Evolutionary conservation across 2,329 filamentous ascomycete genomes (phyloP), one percentile per base, ranked within the genome.

Genomic region (Grosmannia penicillata): DNA sequence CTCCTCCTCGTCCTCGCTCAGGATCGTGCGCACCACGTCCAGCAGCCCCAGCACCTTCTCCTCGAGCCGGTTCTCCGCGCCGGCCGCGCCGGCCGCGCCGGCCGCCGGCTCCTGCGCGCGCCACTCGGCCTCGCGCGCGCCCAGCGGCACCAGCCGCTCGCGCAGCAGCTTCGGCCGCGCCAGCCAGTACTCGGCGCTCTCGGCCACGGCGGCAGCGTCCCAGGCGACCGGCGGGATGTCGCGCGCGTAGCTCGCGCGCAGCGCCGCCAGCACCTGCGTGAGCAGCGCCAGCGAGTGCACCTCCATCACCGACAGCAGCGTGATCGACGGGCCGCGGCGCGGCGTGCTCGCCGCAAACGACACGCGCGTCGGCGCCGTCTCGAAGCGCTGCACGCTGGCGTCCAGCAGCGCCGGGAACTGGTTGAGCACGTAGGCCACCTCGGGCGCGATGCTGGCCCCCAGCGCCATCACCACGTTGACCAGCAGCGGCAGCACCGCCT

Each of bases 391-490:
- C 8, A 80, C 70, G 11, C 83, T 83, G 23, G 82, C 74, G 30
- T 63, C 60, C 9, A 98, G 68, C 42, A 96, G 77, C 33, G 76
- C 71, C 10, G 83, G 79, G 56, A 94, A 98, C 53, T 86, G 81
- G 52, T 93, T 93, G 22, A 98, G 68, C 53, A 96, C 93, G 41
- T 78, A 78, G 0, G 82, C 74, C 6, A 96, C 75, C 56, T 98
- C 91, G 0, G 79, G 75, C 0, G 86, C 87, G 33, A 93, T 75
- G 2, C 83, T 81, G 1, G 77, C 70, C 10, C 86, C 85, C 15
- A 98, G 75, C 10, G 82, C 76, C 42, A 80, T 75, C 17, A 98
- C 70, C 22, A 98, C 67, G 55, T 96, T 96, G 32, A 98, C 70
- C 43, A 89, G 79, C 15, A 98, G 63, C 0, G 91, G 91, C 4